These are phyloP conservation scores for Collybia mongolica DNA, from an alignment of 768 basidiomycete species.

Conservation along the genomic window DNA sequence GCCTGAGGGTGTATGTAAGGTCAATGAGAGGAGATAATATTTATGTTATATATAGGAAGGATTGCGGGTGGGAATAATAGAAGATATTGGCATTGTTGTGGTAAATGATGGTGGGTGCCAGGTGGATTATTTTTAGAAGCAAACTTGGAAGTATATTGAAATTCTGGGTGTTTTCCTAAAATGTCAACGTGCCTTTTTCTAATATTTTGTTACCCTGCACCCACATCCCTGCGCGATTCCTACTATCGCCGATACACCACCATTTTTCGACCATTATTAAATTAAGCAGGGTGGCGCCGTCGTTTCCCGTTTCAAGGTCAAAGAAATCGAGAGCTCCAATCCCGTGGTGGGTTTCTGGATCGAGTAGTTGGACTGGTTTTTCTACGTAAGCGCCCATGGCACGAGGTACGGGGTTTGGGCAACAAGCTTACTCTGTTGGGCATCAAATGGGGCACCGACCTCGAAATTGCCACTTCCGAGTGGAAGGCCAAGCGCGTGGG, in stretches of 20 bases:
- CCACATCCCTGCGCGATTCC: conserved; percentile 72
- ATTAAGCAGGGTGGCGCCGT: conserved; percentile 25
- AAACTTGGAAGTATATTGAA: too few relatives aligned
- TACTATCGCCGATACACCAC: conserved; percentile 81
- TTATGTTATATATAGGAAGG: too few relatives aligned
- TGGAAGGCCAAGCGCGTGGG: conserved; percentile 61
- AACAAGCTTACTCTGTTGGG: conserved; percentile 61
- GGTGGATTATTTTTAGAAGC: too few relatives aligned
- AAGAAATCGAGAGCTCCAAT: conserved; percentile 75
- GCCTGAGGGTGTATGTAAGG: too few relatives aligned
- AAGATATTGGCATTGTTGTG: too few relatives aligned
- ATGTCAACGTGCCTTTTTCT: too few relatives aligned
- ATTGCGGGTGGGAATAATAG: too few relatives aligned
- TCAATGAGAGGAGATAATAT: too few relatives aligned
- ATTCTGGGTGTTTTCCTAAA: too few relatives aligned
- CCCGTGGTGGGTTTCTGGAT: conserved; percentile 37
- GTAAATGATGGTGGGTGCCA: too few relatives aligned
- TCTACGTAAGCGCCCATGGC: not conserved
- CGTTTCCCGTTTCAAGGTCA: conserved; percentile 30
- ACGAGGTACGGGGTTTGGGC: not conserved
- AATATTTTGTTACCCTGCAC: conserved; percentile 57
- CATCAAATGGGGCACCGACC: conserved; percentile 70
- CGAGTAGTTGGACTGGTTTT: conserved; percentile 45
- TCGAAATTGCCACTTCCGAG: conserved; percentile 47
- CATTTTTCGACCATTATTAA: conserved; percentile 76